Percentiles rank a stretch among this genome's conserved stretches.
These are phyloP conservation scores for Sclerotinia nivalis DNA, from an alignment of 2,329 filamentous ascomycete genomes.

Conservation along the genomic window DNA sequence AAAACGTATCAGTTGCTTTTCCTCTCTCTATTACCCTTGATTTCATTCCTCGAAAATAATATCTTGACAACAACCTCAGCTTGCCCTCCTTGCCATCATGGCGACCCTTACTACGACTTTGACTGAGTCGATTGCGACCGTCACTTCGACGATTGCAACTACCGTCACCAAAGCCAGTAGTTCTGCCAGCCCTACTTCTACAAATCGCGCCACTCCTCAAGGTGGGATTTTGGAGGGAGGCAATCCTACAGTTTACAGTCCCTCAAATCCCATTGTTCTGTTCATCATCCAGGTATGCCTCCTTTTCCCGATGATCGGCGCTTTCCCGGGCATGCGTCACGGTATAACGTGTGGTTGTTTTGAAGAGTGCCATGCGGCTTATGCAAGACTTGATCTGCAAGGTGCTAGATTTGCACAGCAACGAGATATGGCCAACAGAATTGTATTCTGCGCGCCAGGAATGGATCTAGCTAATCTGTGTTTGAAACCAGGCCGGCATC, in stretches of 20 bases:
- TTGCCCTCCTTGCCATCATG: neutral
- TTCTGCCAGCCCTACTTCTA: slow-evolving; percentile 27
- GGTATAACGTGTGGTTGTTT: neutral
- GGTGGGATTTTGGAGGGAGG: slow-evolving; percentile 64
- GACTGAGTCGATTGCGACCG: slow-evolving; percentile 6
- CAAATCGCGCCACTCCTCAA: slow-evolving; percentile 46
- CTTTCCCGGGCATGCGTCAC: neutral
- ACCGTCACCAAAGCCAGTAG: slow-evolving; percentile 24
- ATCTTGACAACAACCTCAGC: slow-evolving; percentile 1
- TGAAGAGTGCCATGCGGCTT: neutral
- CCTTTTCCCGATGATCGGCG: neutral
- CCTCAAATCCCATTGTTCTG: slow-evolving; percentile 64
- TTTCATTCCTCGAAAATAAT: neutral
- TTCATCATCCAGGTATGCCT: slow-evolving; percentile 66
- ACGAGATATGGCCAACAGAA: neutral
- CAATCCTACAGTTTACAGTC: slow-evolving; percentile 61
- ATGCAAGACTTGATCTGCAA: neutral
- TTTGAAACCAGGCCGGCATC: slow-evolving; percentile 57
- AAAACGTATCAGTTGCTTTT: neutral
- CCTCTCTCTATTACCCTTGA: neutral
- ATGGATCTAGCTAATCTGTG: slow-evolving; percentile 1
- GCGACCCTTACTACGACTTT: slow-evolving; percentile 13
- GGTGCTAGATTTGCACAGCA: neutral
- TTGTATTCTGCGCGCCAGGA: neutral
- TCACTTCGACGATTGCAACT: slow-evolving; percentile 9